Evolutionary conservation across 1,284 basidiomycete genomes (phyloP).

Genomic region (Chalciporus sp.): DNA sequence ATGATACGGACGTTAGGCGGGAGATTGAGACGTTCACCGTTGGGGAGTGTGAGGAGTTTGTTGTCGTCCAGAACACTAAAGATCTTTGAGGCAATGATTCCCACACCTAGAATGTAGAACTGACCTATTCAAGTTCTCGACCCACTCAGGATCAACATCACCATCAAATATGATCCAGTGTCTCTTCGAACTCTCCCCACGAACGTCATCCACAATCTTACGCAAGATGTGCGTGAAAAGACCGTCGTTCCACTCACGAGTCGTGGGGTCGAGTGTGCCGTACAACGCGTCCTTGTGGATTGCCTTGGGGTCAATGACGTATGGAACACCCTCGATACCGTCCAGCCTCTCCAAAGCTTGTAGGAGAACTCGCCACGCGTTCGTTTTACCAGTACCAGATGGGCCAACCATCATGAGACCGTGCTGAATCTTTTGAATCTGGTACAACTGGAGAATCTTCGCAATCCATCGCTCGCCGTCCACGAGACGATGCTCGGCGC

Average conservation of each 20-base stretch:
- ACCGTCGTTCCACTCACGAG: constrained; percentile 99
- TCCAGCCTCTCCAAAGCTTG: constrained; percentile 91
- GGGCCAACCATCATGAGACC: constrained; percentile 99
- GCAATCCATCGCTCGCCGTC: constrained; percentile 89
- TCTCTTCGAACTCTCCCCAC: constrained; percentile 94
- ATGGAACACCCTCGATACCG: constrained; percentile 89
- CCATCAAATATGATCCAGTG: constrained; percentile 99
- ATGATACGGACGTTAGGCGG: constrained; percentile 98
- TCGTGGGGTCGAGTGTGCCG: constrained; percentile 96
- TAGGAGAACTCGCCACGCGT: constrained; percentile 95
- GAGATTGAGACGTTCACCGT: constrained; percentile 96
- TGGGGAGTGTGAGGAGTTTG: constrained; percentile 95
- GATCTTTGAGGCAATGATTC: constrained; percentile 12
- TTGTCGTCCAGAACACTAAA: constrained; percentile 97
- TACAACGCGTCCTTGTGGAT: constrained; percentile 99
- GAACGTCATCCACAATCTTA: constrained; percentile 98
- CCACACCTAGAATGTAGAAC: constrained; percentile 25
- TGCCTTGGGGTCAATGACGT: constrained; percentile 99
- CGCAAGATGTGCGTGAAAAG: constrained; percentile 97
- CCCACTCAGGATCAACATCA: constrained; percentile 99
- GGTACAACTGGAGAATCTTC: constrained; percentile 97
- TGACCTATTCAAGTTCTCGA: constrained; percentile 98
- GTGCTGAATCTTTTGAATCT: constrained; percentile 99
- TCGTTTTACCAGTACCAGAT: constrained; percentile 96
- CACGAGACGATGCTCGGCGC: constrained; percentile 83